Percentiles rank a stretch among this genome's conserved stretches.
Conservation (phyloP, 2,329 filamentous ascomycete genomes). For the Pseudocercospora crystallina region DNA sequence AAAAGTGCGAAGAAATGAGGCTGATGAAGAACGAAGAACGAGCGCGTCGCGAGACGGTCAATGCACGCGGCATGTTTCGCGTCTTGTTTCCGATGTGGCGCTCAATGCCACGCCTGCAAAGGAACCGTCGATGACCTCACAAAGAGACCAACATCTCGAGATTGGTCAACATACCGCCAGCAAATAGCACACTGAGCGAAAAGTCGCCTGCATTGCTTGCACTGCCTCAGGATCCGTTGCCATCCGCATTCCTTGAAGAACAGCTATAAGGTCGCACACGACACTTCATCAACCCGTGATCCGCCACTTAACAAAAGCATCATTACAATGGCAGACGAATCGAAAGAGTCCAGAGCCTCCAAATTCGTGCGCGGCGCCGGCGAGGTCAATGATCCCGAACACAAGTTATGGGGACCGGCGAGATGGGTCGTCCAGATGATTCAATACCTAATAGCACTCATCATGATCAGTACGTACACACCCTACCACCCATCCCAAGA, state of each 20-base stretch:
- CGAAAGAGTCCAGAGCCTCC: constrained; percentile 20
- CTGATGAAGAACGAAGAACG: neutral
- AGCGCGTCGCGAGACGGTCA: neutral
- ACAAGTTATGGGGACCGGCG: constrained; percentile 28
- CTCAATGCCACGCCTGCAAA: too few relatives aligned
- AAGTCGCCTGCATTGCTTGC: neutral
- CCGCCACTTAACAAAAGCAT: neutral
- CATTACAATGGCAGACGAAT: constrained; percentile 6
- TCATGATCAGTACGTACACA: constrained; percentile 27
- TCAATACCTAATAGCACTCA: constrained; percentile 28
- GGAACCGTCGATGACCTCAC: too few relatives aligned
- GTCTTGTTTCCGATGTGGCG: too few relatives aligned
- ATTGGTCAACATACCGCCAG: too few relatives aligned
- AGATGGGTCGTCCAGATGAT: constrained; percentile 28
- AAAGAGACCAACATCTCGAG: too few relatives aligned
- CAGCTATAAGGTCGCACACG: too few relatives aligned
- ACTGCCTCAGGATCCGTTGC: constrained; percentile 7
- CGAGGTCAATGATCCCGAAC: constrained; percentile 27
- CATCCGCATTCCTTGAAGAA: neutral
- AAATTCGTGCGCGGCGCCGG: constrained; percentile 29
- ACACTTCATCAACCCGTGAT: neutral
- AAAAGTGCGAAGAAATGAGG: neutral
- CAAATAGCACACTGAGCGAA: too few relatives aligned
- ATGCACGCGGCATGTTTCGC: neutral
- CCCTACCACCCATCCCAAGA: too few relatives aligned